A percentile compares a stretch with the other conserved stretches of the same genome.
These are phyloP conservation scores for Cyanidiococcus yangmingshanensis DNA, from an alignment of 23 red algal species.

Conservation along the genomic window DNA sequence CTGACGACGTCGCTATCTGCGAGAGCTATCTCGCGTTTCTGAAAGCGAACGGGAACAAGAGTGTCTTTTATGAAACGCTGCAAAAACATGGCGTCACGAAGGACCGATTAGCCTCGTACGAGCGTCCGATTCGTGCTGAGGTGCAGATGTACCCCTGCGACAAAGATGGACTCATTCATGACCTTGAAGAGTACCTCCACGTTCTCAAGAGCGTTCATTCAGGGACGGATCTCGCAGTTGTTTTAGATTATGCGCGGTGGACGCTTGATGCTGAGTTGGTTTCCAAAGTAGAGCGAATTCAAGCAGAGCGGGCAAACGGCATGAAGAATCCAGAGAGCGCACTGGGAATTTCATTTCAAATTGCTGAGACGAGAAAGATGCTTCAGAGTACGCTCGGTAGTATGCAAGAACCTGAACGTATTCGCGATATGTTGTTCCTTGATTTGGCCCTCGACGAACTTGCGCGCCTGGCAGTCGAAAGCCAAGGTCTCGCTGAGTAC, in stretches of 20 bases:
- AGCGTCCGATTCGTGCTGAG: slow-evolving; percentile 50
- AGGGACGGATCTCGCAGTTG: slow-evolving; percentile 70
- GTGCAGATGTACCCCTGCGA: slow-evolving; percentile 5
- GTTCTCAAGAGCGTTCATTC: slow-evolving; percentile 67
- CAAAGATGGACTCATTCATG: slow-evolving; percentile 32
- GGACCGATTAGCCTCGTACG: slow-evolving; percentile 76
- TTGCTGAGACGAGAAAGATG: slow-evolving; percentile 30
- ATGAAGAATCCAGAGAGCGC: neutral
- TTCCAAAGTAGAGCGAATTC: slow-evolving; percentile 15
- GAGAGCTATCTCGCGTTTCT: slow-evolving; percentile 60
- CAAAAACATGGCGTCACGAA: slow-evolving; percentile 41
- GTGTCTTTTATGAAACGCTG: slow-evolving; percentile 42
- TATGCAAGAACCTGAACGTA: slow-evolving; percentile 19
- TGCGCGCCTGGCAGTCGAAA: slow-evolving; percentile 43
- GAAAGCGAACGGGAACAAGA: slow-evolving; percentile 36
- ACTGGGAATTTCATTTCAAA: neutral
- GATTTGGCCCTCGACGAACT: slow-evolving; percentile 73
- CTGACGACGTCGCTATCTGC: slow-evolving; percentile 83
- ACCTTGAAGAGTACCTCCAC: slow-evolving; percentile 48
- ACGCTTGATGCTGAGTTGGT: slow-evolving; percentile 54
- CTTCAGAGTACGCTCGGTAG: slow-evolving; percentile 25
- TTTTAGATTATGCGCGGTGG: slow-evolving; percentile 35
- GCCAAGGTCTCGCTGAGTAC: neutral
- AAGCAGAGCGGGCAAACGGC: neutral
- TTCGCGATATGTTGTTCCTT: slow-evolving; percentile 61